Evolutionary conservation across 805 yeast genomes (phyloP), one percentile per base, ranked within the genome.

Genomic region (Brettanomyces bruxellensis): DNA sequence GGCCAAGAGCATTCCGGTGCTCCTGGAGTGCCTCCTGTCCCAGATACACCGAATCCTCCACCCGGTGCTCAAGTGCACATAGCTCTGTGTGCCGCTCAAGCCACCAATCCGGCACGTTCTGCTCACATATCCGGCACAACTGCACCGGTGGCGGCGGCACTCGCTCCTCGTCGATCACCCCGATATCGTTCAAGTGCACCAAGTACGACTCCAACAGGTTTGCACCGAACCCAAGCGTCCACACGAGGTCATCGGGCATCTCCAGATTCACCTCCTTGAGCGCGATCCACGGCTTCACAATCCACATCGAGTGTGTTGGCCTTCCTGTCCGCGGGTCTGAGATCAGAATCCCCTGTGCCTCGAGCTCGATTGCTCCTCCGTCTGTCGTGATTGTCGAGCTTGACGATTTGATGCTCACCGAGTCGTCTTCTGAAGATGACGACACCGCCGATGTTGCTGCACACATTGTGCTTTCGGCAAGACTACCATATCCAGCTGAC

Each of bases 91-190:
- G 99, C 43, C 82, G 75, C 55, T 91, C 99, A 37, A 93, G 70
- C 84, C 95, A 93, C 99, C 99, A 93, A 4, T 89, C 85, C 4
- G 95, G 96, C n/a, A 89, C 81, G 42, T 76, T 76, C 30, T 81
- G 79, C 58, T 93, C 99, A 65, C 99, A 93, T 25, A 93, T 89
- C 42, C 96, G 75, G 62, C 99, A 93, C 32, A 93, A 67, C 35
- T 86, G 88, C 47, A 80, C 73, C 24, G 82, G 81, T 1, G 96
- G 96, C n/a, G 79, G 74, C 0, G 96, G 95, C 0, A 87, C 72
- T 48, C 72, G 69, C 9, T 66, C 71, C 55, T 81, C 84, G 53
- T 83, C 84, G 3, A 79, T 70, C 13, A 82, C 70, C 7, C 82
- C 86, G 38, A 73, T 61, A 34, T 81, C 86, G 25, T 83, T 76